Evolutionary conservation across 164 flowering plant genomes (phyloP).

Genomic region (Kalanchoe fedtschenkoi): DNA sequence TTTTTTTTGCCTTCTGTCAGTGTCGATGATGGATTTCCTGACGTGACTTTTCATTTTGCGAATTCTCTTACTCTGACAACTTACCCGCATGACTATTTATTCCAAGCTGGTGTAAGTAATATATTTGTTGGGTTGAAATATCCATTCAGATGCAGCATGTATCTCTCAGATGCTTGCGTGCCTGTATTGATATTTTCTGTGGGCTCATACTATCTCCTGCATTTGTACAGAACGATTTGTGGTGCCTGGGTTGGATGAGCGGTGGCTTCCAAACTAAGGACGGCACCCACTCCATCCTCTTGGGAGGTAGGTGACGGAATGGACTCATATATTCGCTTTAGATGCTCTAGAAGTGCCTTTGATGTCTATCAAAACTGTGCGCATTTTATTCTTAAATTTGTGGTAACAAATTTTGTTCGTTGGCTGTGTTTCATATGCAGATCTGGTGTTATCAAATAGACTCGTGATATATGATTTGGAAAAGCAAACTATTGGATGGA

Average conservation of each 20-base stretch:
- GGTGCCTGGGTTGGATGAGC: constrained; percentile 86
- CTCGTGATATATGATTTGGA: constrained; percentile 72
- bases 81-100: constrained; percentile 67
- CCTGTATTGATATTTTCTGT: background rate
- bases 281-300: constrained; percentile 46
- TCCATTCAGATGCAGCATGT: too few species aligned
- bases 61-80: constrained; percentile 41
- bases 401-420: background rate
- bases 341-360: background rate
- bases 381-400: background rate
- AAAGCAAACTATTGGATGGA: constrained; percentile 75
- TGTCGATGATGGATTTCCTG: constrained; percentile 70
- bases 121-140: background rate
- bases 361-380: background rate
- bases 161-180: background rate
- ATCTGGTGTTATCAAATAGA: constrained; percentile 49
- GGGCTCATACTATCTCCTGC: background rate
- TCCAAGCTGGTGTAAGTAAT: constrained; percentile 43
- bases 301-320: constrained; percentile 55
- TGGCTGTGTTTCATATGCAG: constrained; percentile 21
- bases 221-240: constrained; percentile 34
- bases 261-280: constrained; percentile 52
- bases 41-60: constrained; percentile 50
- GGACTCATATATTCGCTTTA: background rate
- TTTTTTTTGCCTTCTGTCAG: constrained; percentile 26